Percentiles rank a stretch among this genome's conserved stretches.
These are phyloP conservation scores for Fraxinus paxiana DNA, from an alignment of 305 asterid genomes.

Conservation along the genomic window DNA sequence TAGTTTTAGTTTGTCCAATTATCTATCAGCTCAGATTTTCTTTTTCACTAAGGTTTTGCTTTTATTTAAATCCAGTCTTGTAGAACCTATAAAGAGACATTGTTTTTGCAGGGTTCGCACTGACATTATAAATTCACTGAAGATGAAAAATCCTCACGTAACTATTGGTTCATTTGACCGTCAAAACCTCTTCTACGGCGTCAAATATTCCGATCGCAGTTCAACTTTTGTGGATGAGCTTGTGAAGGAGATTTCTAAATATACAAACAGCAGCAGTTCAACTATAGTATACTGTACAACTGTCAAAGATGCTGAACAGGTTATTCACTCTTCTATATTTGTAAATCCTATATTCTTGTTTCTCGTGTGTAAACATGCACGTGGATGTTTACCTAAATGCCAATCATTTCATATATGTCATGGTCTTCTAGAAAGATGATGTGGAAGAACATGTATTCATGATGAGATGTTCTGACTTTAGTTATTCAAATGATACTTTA, in stretches of 20 bases:
- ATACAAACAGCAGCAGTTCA: constrained; percentile 53
- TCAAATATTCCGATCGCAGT: constrained; percentile 55
- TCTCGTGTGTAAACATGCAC: neutral
- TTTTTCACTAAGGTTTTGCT: constrained; percentile 10
- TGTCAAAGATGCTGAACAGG: constrained; percentile 81
- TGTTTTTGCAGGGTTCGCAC: constrained; percentile 60
- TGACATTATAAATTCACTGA: constrained; percentile 68
- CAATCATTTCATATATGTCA: constrained; percentile 3
- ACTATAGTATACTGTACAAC: constrained; percentile 82
- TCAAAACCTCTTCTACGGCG: constrained; percentile 77
- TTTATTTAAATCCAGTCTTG: constrained; percentile 8
- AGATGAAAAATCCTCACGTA: constrained; percentile 64
- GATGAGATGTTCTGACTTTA: constrained; percentile 13
- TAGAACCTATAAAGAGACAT: constrained; percentile 17
- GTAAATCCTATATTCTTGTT: constrained; percentile 18
- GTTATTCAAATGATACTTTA: constrained; percentile 29
- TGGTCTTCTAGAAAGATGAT: neutral
- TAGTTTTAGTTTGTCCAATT: constrained; percentile 7
- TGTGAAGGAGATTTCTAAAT: constrained; percentile 53
- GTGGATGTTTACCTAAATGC: constrained; percentile 10
- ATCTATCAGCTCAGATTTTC: constrained; percentile 2
- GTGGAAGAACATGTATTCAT: constrained; percentile 1
- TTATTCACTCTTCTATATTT: constrained; percentile 26
- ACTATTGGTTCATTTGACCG: constrained; percentile 93
- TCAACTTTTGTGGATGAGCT: constrained; percentile 56